Percentiles rank a stretch among this genome's conserved stretches.
phyloP scores from a whole-genome alignment of 148 eudicot genomes.

The Fagopyrum tataricum region DNA sequence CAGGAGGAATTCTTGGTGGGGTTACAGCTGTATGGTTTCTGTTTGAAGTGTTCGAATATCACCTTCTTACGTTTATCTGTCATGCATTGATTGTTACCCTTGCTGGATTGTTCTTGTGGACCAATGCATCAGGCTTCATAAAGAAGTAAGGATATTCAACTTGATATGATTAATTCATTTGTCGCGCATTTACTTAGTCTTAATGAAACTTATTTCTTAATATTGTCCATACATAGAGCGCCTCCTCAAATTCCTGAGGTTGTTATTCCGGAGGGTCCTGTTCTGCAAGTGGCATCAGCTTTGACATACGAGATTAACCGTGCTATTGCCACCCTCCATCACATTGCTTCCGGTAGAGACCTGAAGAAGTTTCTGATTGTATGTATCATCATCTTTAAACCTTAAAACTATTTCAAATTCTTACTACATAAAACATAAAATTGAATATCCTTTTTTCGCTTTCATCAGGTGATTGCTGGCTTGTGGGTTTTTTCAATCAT shows the following conservation, averaged over 20 bases:
- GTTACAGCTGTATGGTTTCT: slow-evolving; percentile 73
- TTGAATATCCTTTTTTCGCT: background rate
- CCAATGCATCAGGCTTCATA: slow-evolving; percentile 59
- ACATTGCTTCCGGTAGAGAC: slow-evolving; percentile 80
- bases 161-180: background rate
- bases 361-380: slow-evolving; percentile 74
- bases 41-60: slow-evolving; percentile 69
- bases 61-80: slow-evolving; percentile 69
- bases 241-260: slow-evolving; percentile 80
- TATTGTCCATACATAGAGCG: slow-evolving; percentile 31
- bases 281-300: slow-evolving; percentile 54
- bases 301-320: slow-evolving; percentile 62
- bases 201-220: background rate
- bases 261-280: slow-evolving; percentile 59
- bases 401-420: background rate
- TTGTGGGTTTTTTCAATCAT: slow-evolving; percentile 69
- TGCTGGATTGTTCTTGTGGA: slow-evolving; percentile 68
- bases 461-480: slow-evolving; percentile 68
- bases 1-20: slow-evolving; percentile 59
- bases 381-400: slow-evolving; percentile 18
- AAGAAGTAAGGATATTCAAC: slow-evolving; percentile 40
- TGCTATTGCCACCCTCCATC: slow-evolving; percentile 45
- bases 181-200: background rate
- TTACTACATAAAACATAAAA: background rate
- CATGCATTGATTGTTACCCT: slow-evolving; percentile 65